Conservation (phyloP, 2,329 filamentous ascomycete species). For the Clarireedia paspali region DNA sequence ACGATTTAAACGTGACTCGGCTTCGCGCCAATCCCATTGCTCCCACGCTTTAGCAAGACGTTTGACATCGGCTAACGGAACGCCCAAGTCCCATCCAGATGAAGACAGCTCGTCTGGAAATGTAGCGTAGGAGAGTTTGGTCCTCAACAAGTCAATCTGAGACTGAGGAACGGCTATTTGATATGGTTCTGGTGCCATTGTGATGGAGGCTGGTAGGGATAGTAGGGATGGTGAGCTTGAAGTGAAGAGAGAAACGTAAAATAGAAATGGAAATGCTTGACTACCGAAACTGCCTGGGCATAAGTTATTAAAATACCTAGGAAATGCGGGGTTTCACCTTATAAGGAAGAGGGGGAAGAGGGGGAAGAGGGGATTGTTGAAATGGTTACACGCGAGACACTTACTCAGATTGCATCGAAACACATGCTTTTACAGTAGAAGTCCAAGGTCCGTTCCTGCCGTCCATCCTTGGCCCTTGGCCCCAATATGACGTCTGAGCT, state of each 20-base stretch:
- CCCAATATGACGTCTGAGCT: too few species aligned
- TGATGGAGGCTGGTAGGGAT: neutral
- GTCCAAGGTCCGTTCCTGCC: too few species aligned
- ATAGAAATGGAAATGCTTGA: too few species aligned
- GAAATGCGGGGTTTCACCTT: too few species aligned
- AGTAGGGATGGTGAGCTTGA: neutral
- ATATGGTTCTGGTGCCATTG: slow-evolving; percentile 32
- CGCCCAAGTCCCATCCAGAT: slow-evolving; percentile 49
- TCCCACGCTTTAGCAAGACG: slow-evolving; percentile 51
- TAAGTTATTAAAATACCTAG: too few species aligned
- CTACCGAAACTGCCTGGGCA: too few species aligned
- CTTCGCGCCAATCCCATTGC: slow-evolving; percentile 53
- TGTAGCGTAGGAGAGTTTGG: slow-evolving; percentile 44
- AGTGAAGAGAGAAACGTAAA: neutral
- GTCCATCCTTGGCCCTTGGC: too few species aligned
- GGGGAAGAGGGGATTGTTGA: too few species aligned
- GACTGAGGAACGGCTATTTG: slow-evolving; percentile 44
- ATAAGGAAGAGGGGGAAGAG: too few species aligned
- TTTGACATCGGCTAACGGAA: slow-evolving; percentile 52
- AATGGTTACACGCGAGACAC: too few species aligned
- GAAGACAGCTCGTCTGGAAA: slow-evolving; percentile 50
- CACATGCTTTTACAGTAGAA: too few species aligned
- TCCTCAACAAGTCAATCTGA: slow-evolving; percentile 44
- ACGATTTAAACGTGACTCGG: slow-evolving; percentile 51
- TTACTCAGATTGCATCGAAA: too few species aligned